These are phyloP conservation scores for Thalassia testudinum DNA, from an alignment of 116 monocot genomes.

Conservation along the genomic window DNA sequence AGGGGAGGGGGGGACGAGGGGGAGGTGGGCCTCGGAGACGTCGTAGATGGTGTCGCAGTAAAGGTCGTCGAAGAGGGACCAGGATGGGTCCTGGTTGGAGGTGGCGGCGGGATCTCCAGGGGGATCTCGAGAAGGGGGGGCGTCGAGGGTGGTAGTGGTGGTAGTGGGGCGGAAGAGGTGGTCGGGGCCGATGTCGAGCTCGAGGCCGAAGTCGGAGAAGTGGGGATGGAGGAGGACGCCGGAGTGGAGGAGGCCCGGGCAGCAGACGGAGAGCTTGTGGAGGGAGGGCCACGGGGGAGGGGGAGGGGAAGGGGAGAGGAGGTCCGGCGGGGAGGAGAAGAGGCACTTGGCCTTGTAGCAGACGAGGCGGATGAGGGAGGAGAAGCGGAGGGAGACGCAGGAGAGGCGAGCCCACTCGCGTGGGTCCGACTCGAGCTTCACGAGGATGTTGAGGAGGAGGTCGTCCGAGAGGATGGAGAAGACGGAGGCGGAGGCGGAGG, in stretches of 20 bases:
- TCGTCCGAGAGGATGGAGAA: slow-evolving; percentile 52
- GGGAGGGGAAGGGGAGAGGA: slow-evolving; percentile 6
- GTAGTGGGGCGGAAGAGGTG: slow-evolving; percentile 1
- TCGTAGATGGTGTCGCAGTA: slow-evolving; percentile 70
- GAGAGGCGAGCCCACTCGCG: slow-evolving; percentile 53
- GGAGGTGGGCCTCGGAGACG: neutral
- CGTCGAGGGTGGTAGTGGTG: too few relatives aligned
- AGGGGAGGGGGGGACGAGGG: neutral
- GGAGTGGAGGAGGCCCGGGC: slow-evolving; percentile 76
- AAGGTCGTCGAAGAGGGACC: slow-evolving; percentile 87
- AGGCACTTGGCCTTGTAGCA: slow-evolving; percentile 40
- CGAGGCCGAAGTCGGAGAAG: slow-evolving; percentile 76
- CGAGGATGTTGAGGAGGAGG: slow-evolving; percentile 58
- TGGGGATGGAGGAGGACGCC: slow-evolving; percentile 85
- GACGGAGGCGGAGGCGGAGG: neutral
- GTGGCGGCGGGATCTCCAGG: neutral
- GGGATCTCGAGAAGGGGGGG: neutral
- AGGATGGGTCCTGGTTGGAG: slow-evolving; percentile 5
- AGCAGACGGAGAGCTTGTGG: slow-evolving; percentile 78
- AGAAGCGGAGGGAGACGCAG: slow-evolving; percentile 49
- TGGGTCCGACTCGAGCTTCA: slow-evolving; percentile 50
- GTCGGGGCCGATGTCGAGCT: slow-evolving; percentile 71
- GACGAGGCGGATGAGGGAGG: slow-evolving; percentile 36
- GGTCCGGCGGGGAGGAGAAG: slow-evolving; percentile 19
- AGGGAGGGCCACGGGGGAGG: slow-evolving; percentile 41